phyloP scores from a whole-genome alignment of 2,329 filamentous ascomycete genomes.

The Fusarium secorum region DNA sequence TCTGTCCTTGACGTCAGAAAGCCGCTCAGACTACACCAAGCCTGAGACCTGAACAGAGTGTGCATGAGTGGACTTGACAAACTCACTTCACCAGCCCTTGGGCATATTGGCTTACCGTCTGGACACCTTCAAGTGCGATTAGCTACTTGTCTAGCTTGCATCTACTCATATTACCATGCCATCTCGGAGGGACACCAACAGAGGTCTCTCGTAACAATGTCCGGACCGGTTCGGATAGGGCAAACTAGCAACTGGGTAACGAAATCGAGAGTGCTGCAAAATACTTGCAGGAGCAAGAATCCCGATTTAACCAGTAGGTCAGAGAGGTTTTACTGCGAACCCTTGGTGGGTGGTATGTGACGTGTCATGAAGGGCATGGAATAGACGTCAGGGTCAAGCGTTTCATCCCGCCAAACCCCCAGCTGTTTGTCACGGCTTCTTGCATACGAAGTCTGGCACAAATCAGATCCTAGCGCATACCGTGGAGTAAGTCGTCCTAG shows the following conservation, averaged over 20 bases:
- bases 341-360: conserved; percentile 38
- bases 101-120: neutral
- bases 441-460: conserved; percentile 24
- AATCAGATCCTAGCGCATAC: conserved; percentile 33
- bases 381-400: conserved; percentile 34
- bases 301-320: conserved; percentile 11
- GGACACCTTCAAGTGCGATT: neutral
- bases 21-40: neutral
- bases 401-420: conserved; percentile 40
- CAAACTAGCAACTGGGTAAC: conserved; percentile 6
- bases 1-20: conserved; percentile 10
- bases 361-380: conserved; percentile 41
- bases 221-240: conserved; percentile 13
- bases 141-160: neutral
- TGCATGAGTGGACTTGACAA: neutral
- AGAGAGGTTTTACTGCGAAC: conserved; percentile 34
- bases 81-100: neutral
- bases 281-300: neutral
- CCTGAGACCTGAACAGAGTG: neutral
- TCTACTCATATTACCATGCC: neutral
- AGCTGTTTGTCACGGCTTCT: conserved; percentile 36
- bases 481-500: conserved; percentile 1
- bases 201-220: neutral
- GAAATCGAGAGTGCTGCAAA: neutral
- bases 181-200: neutral